A percentile compares a stretch with the other conserved stretches of the same genome.
phyloP scores from a whole-genome alignment of 495 filamentous ascomycete genomes.

The Annulohypoxylon nitens region DNA sequence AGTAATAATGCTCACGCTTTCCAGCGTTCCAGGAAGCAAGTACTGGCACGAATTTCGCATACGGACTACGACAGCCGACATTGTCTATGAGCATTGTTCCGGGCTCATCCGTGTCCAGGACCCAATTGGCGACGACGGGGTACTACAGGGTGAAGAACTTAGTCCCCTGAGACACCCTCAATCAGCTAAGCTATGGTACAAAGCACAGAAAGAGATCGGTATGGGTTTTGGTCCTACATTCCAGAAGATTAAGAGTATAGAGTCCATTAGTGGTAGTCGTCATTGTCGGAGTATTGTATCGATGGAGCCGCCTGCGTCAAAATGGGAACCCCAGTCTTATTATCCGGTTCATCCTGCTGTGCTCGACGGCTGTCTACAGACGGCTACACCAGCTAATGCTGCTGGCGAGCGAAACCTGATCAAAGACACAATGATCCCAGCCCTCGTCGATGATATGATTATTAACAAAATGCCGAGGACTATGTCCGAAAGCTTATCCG shows the following conservation, averaged over 20 bases:
- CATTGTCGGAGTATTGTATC: conserved; percentile 1
- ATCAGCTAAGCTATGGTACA: conserved; percentile 50
- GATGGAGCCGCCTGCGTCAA: conserved; percentile 34
- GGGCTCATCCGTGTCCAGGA: conserved; percentile 16
- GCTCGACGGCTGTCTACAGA: conserved; percentile 56
- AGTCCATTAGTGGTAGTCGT: conserved; percentile 47
- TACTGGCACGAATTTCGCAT: conserved; percentile 17
- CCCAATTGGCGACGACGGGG: not conserved
- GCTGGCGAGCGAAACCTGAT: conserved; percentile 20
- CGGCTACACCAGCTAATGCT: conserved; percentile 32
- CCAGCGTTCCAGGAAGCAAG: not conserved
- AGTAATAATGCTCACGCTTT: conserved; percentile 6
- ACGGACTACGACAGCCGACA: not conserved
- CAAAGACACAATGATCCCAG: conserved; percentile 7
- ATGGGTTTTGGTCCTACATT: conserved; percentile 50
- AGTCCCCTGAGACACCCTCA: conserved; percentile 23
- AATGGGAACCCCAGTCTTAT: conserved; percentile 46
- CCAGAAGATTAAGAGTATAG: conserved; percentile 40
- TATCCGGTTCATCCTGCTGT: conserved; percentile 58
- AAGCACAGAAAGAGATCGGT: conserved; percentile 47
- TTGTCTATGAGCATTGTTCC: not conserved
- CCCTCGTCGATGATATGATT: conserved; percentile 5
- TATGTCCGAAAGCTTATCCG: not conserved
- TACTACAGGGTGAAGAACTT: not conserved
- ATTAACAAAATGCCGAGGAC: conserved; percentile 8